Base-by-base conservation (phyloP, 2,329 filamentous ascomycete genomes). In the Xylariaceae sp. region DNA sequence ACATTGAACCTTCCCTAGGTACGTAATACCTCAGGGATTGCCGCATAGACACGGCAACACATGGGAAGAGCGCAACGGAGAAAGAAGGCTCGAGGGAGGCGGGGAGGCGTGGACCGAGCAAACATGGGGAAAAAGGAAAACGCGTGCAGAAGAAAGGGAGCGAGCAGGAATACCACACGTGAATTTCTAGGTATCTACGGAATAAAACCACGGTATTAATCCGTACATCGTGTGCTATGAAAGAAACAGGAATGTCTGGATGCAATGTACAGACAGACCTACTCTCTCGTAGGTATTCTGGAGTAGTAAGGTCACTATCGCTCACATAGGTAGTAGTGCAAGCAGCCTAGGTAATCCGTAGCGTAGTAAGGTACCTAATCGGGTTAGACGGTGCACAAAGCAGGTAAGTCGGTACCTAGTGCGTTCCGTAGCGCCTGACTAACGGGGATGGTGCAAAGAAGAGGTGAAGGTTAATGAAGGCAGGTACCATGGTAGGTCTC, bases 141-240 rank as follows among this genome's bases (percentile, higher is more conserved):
- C 54, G 15, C 7, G 45, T 42, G 39, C 1, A 54, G 42, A 55
- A 60, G 57, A 57, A 62, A 62, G 57, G 54, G 57, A 57, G 53
- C 5, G 23, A 30, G 23, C 23, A 30, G 23, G 23, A 30, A 30
- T 30, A 30, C 23, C 23, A 30, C 23, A 30, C 23, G 23, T 30
- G 23, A 30, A 30, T 30, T 30, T 30, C 23, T 30, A 30, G 23
- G 23, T 30, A 30, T 30, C 23, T 30, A 30, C 23, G 23, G 23
- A 30, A 30, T 30, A 30, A 30, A 30, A 30, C 23, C 4, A 30
- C 23, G 23, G 23, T 30, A 30, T 30, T 30, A 30, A 30, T 30
- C 23, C 23, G 23, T 30, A 30, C 23, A 30, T 30, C 23, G 23
- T 30, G 23, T 30, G 23, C 23, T 30, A 30, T 30, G 23, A 30